A percentile compares a stretch with the other conserved stretches of the same genome.
Conservation (phyloP, 2,329 filamentous ascomycete genomes). For the Aphanocladium album region DNA sequence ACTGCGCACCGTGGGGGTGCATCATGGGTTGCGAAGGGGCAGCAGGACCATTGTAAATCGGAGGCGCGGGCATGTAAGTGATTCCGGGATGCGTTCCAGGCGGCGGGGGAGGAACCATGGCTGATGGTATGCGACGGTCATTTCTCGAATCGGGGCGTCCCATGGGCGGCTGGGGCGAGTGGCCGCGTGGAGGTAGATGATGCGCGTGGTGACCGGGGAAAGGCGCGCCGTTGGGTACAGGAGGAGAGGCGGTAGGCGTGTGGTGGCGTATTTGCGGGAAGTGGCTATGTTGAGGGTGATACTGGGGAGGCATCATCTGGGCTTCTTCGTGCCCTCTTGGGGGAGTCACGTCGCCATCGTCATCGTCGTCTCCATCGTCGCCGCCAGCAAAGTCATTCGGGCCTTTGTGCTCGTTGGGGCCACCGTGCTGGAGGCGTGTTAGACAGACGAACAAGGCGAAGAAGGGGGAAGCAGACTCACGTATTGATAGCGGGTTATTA, state of each 20-base stretch:
- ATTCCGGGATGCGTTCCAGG: constrained; percentile 55
- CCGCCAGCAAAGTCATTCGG: constrained; percentile 86
- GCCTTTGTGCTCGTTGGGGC: constrained; percentile 92
- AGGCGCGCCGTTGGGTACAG: constrained; percentile 70
- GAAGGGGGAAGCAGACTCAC: constrained; percentile 49
- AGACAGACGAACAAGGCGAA: constrained; percentile 12
- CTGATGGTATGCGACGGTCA: constrained; percentile 68
- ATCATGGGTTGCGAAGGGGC: constrained; percentile 34
- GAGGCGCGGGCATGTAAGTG: constrained; percentile 78
- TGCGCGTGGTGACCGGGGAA: constrained; percentile 51
- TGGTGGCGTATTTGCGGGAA: constrained; percentile 74
- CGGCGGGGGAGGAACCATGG: constrained; percentile 60
- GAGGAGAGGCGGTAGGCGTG: constrained; percentile 82
- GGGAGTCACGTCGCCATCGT: constrained; percentile 64
- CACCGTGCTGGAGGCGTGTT: constrained; percentile 64
- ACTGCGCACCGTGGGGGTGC: constrained; percentile 35
- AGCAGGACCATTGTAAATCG: constrained; percentile 68
- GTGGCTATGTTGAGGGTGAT: constrained; percentile 62
- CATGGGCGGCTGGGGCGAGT: constrained; percentile 75
- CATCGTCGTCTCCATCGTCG: constrained; percentile 79
- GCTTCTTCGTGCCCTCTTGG: constrained; percentile 58
- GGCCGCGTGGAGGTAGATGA: constrained; percentile 52
- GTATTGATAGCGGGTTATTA: constrained; percentile 83
- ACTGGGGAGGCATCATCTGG: constrained; percentile 65
- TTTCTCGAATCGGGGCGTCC: constrained; percentile 66